A percentile compares a stretch with the other conserved stretches of the same genome.
These are phyloP conservation scores for Solanum hybrid DNA, from an alignment of 305 asterid genomes.

Conservation along the genomic window DNA sequence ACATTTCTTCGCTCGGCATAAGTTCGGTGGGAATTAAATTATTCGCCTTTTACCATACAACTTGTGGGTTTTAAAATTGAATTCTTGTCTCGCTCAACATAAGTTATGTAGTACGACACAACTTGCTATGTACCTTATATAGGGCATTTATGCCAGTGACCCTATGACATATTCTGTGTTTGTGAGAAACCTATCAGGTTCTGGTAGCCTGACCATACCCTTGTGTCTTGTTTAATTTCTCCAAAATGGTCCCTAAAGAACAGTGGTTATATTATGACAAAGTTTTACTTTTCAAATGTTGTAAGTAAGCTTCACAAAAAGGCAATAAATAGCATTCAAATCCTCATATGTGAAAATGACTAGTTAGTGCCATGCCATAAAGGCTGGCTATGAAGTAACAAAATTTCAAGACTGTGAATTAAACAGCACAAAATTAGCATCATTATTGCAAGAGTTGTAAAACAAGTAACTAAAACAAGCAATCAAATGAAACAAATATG, in stretches of 20 bases:
- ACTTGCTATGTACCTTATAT: neutral
- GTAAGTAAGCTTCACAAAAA: neutral
- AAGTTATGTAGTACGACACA: neutral
- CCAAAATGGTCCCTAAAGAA: neutral
- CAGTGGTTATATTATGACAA: neutral
- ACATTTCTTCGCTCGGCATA: neutral
- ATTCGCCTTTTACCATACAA: neutral
- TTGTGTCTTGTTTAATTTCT: neutral
- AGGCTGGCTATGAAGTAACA: neutral
- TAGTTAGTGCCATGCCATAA: neutral
- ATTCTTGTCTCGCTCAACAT: neutral
- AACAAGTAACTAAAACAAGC: neutral
- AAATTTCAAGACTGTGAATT: neutral
- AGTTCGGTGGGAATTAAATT: neutral
- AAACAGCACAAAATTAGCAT: neutral
- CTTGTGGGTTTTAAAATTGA: neutral
- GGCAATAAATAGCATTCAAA: neutral
- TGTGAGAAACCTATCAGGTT: neutral
- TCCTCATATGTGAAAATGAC: neutral
- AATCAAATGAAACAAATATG: neutral
- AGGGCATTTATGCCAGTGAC: neutral
- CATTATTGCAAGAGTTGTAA: neutral
- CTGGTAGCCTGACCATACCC: neutral
- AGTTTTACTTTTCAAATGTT: neutral
- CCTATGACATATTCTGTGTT: neutral